Evolutionary conservation across 306 rosid species (phyloP).

Genomic region (Vigna angularis): DNA sequence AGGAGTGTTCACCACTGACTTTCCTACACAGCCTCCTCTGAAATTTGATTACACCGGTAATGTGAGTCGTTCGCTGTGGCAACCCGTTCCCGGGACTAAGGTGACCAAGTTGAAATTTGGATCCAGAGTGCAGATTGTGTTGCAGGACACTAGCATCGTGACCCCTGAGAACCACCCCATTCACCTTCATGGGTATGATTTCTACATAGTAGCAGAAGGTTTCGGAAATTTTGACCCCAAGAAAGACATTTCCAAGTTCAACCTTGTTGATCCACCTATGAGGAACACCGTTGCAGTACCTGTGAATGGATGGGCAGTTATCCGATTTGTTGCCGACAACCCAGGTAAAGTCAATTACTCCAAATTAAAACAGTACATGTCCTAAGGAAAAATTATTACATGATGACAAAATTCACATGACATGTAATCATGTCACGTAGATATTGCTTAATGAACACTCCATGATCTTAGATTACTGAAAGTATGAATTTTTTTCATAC

Average conservation of each 20-base stretch:
- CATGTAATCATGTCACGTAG: no score
- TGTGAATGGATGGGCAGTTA: conserved; percentile 89
- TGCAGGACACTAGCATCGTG: conserved; percentile 82
- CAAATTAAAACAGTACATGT: not conserved
- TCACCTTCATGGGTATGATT: conserved; percentile 97
- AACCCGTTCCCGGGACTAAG: conserved; percentile 73
- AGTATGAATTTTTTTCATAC: not conserved
- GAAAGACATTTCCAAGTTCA: conserved; percentile 67
- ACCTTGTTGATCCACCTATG: conserved; percentile 88
- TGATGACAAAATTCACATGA: no score
- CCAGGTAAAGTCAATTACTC: conserved; percentile 64
- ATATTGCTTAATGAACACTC: no score
- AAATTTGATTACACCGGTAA: conserved; percentile 86
- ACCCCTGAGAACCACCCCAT: conserved; percentile 87
- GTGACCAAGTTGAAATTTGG: conserved; percentile 72
- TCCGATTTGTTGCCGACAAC: conserved; percentile 90
- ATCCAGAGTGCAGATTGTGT: conserved; percentile 78
- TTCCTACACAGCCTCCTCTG: conserved; percentile 72
- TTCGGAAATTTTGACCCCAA: conserved; percentile 84
- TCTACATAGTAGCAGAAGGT: conserved; percentile 81
- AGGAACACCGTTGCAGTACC: conserved; percentile 93
- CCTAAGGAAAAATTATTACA: not conserved
- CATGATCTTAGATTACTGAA: no score
- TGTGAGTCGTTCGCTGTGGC: conserved; percentile 82
- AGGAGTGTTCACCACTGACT: conserved; percentile 77